Percentiles rank a stretch among this genome's conserved stretches.
phyloP scores from a whole-genome alignment of 2,329 filamentous ascomycete genomes.

The Colletotrichum filicis region DNA sequence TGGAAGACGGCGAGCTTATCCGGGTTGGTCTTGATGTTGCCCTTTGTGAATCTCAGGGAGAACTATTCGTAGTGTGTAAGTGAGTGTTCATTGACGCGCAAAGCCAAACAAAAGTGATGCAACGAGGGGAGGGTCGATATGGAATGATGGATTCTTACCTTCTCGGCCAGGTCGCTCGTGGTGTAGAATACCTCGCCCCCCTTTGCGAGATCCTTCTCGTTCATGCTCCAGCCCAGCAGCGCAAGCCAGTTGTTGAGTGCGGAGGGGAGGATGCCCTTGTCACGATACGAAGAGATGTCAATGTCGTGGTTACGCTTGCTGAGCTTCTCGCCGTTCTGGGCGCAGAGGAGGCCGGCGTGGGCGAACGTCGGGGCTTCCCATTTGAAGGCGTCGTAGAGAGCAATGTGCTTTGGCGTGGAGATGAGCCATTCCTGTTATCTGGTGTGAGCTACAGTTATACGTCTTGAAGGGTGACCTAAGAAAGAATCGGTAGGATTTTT shows the following conservation, averaged over 20 bases:
- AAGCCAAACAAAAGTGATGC: neutral
- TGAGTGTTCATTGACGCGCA: neutral
- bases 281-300: constrained; percentile 62
- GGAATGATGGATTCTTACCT: constrained; percentile 59
- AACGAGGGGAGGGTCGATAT: neutral
- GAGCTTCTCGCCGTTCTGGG: constrained; percentile 77
- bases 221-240: constrained; percentile 85
- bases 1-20: constrained; percentile 87
- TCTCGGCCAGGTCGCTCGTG: constrained; percentile 75
- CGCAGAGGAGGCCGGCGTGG: constrained; percentile 82
- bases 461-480: neutral
- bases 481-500: no score
- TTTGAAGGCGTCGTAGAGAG: constrained; percentile 80
- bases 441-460: neutral
- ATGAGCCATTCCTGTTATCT: constrained; percentile 85
- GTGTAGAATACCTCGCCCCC: constrained; percentile 74
- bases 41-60: constrained; percentile 87
- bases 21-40: constrained; percentile 84
- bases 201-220: constrained; percentile 52
- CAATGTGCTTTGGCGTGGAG: constrained; percentile 81
- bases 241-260: constrained; percentile 83
- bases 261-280: constrained; percentile 57
- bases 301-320: constrained; percentile 82
- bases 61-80: constrained; percentile 64
- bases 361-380: constrained; percentile 81